A percentile compares a stretch with the other conserved stretches of the same genome.
phyloP scores from a whole-genome alignment of 2,329 filamentous ascomycete species.

The Stagonosporopsis vannaccii region DNA sequence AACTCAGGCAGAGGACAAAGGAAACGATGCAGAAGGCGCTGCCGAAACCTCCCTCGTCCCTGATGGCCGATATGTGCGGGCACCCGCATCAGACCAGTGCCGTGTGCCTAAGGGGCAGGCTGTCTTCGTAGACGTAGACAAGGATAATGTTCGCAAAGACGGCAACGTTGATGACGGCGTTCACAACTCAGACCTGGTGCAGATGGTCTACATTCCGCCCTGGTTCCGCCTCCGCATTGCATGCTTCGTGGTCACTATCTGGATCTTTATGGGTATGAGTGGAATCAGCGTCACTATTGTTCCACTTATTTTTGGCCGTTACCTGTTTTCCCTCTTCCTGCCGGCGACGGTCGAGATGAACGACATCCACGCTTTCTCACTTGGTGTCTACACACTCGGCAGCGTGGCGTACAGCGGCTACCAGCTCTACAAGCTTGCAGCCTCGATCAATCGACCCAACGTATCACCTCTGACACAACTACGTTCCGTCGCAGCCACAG shows the following conservation, averaged over 20 bases:
- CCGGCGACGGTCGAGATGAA: constrained; percentile 74
- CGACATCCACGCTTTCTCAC: constrained; percentile 94
- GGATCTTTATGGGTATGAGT: constrained; percentile 89
- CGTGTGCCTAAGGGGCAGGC: constrained; percentile 84
- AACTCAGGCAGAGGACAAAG: constrained; percentile 38
- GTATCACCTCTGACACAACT: constrained; percentile 43
- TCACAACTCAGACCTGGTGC: constrained; percentile 56
- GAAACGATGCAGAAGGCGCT: constrained; percentile 45
- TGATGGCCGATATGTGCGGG: constrained; percentile 84
- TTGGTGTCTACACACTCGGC: constrained; percentile 84
- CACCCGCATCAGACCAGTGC: constrained; percentile 94
- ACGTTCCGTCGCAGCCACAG: constrained; percentile 33
- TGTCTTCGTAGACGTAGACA: constrained; percentile 81
- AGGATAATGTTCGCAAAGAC: constrained; percentile 71
- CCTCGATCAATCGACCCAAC: constrained; percentile 33
- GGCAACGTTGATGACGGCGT: constrained; percentile 55
- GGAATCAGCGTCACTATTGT: constrained; percentile 86
- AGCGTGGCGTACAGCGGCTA: constrained; percentile 64
- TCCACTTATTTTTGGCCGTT: constrained; percentile 83
- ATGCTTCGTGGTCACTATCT: constrained; percentile 87
- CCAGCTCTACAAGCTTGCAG: constrained; percentile 59
- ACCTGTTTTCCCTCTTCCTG: constrained; percentile 75
- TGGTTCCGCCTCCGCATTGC: constrained; percentile 81
- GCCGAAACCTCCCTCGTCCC: constrained; percentile 63
- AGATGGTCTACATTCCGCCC: constrained; percentile 76